These are phyloP conservation scores for Syzygium malaccense DNA, from an alignment of 441 rosid genomes.

Conservation along the genomic window DNA sequence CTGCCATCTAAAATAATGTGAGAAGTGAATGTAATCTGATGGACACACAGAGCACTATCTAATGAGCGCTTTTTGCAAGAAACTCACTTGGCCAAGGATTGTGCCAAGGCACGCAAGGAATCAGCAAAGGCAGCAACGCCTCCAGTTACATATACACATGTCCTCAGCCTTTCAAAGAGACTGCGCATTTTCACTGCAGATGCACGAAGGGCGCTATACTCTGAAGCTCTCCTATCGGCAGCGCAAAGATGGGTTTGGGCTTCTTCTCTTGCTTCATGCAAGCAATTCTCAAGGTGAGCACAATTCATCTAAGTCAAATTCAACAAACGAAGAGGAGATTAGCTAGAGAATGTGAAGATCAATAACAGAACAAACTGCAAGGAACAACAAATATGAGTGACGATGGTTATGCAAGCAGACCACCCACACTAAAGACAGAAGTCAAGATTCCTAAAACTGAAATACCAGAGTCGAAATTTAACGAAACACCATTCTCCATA, in stretches of 20 bases:
- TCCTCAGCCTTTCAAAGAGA: conserved; percentile 77
- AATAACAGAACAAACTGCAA: not conserved
- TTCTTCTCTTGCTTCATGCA: conserved; percentile 99
- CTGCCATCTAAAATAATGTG: not conserved
- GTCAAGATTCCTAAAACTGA: not conserved
- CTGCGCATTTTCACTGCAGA: conserved; percentile 82
- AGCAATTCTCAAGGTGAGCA: conserved; percentile 95
- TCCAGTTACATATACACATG: conserved; percentile 52
- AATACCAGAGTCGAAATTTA: not conserved
- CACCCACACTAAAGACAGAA: not conserved
- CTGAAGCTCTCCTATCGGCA: conserved; percentile 88
- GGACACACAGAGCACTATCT: not conserved
- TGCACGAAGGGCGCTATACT: conserved; percentile 75
- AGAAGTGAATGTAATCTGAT: not conserved
- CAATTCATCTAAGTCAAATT: conserved; percentile 74
- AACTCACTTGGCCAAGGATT: conserved; percentile 85
- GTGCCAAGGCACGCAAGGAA: conserved; percentile 70
- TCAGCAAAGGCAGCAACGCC: conserved; percentile 73
- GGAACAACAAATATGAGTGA: not conserved
- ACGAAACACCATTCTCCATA: not conserved
- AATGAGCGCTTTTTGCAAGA: not conserved
- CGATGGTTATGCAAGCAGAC: not conserved
- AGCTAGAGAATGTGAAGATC: not conserved
- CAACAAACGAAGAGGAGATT: not conserved
- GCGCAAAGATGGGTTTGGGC: conserved; percentile 97